Conservation (phyloP, 106 monocot genomes). For the Acorus gramineus region DNA sequence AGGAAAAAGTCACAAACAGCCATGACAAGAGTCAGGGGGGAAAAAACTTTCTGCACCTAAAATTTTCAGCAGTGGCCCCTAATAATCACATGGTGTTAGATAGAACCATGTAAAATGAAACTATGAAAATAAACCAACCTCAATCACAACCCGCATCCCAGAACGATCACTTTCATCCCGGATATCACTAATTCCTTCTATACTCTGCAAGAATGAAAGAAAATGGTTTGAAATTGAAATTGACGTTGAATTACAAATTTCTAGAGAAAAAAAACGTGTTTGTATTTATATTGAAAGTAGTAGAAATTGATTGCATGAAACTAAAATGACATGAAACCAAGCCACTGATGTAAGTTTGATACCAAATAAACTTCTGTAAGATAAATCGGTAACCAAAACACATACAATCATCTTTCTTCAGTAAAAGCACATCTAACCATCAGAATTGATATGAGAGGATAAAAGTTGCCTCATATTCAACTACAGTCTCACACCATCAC, state of each 20-base stretch:
- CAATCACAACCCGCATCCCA: constrained; percentile 97
- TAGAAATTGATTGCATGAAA: too few relatives aligned
- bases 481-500: too few relatives aligned
- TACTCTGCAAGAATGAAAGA: constrained; percentile 29
- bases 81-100: neutral
- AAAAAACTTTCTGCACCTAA: neutral
- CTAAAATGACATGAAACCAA: too few relatives aligned
- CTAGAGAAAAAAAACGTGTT: too few relatives aligned
- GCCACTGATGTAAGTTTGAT: too few relatives aligned
- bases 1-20: constrained; percentile 2
- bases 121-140: constrained; percentile 34
- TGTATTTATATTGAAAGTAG: too few relatives aligned
- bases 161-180: constrained; percentile 94
- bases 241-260: neutral
- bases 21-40: neutral
- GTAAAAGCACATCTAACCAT: too few relatives aligned
- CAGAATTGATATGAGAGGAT: too few relatives aligned
- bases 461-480: too few relatives aligned
- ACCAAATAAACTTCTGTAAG: too few relatives aligned
- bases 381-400: too few relatives aligned
- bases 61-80: neutral
- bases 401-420: too few relatives aligned
- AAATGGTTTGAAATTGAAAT: neutral
- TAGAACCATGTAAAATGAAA: neutral
- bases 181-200: constrained; percentile 98